phyloP scores from a whole-genome alignment of 352 stramenopile genomes.

The Globisporangium megalacanthum region DNA sequence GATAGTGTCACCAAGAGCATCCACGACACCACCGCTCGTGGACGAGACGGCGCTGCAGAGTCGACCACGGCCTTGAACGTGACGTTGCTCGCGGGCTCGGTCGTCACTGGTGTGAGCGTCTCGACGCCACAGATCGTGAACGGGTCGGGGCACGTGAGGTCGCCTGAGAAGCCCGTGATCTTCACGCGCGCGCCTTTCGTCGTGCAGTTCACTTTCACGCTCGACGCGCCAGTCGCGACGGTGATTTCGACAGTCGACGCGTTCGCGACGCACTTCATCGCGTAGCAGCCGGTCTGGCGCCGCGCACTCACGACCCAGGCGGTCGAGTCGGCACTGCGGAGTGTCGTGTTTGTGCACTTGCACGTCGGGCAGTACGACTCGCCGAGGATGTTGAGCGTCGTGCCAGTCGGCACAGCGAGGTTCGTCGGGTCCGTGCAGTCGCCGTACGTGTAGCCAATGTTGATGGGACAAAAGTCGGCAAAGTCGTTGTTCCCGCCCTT shows the following conservation, averaged over 20 bases:
- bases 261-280: conserved; percentile 49
- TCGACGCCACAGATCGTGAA: conserved; percentile 37
- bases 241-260: conserved; percentile 29
- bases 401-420: conserved; percentile 33
- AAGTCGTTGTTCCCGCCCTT: conserved; percentile 60
- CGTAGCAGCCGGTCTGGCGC: conserved; percentile 73
- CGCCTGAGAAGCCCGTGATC: conserved; percentile 42
- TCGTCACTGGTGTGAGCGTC: not conserved
- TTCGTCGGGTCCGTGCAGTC: conserved; percentile 65
- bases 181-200: conserved; percentile 28
- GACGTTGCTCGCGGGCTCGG: not conserved
- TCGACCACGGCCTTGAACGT: not conserved
- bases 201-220: conserved; percentile 36
- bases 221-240: conserved; percentile 18
- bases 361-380: conserved; percentile 72
- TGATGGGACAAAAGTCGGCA: conserved; percentile 76
- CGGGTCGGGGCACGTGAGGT: conserved; percentile 62
- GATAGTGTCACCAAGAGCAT: not conserved
- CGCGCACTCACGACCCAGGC: conserved; percentile 50
- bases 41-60: not conserved
- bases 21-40: not conserved
- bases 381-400: conserved; percentile 67
- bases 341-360: conserved; percentile 61
- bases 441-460: conserved; percentile 55
- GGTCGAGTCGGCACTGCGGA: conserved; percentile 53